Base-by-base conservation (phyloP, 2,329 filamentous ascomycete genomes). In the Aspergillus fructus region DNA sequence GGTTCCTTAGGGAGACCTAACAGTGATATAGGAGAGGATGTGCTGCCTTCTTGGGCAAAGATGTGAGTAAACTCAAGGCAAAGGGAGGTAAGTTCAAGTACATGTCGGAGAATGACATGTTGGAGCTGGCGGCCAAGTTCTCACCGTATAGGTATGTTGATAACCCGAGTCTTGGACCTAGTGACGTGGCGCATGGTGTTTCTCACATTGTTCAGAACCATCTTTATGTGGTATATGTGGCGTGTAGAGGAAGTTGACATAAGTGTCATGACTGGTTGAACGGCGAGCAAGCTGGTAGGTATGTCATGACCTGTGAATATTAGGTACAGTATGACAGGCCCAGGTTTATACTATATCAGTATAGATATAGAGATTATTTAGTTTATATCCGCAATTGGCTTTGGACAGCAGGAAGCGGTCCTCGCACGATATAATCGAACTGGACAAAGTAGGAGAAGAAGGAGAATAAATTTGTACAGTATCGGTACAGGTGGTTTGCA, bases 191-290 rank as follows among this genome's bases (percentile, higher is more conserved):
- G 21, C 17, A 30, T 5, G 34, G 4, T n/a, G 9, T n/a, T 62
- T 55, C 64, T 71, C 45, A 70, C 60, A 45, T 46, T 4, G 2
- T 33, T 9, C 55, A 88, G 93, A 69, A 94, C 89, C 66, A 72
- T 97, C 43, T 96, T 96, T 69, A 97, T 97, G 93, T 97, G 93
- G 93, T 96, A 96, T 72, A 96, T 96, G 90, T 97, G 93, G 93
- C 81, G 89, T 58, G 86, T 93, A 11, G 89, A 89, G 70, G 86
- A 91, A 69, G 91, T 91, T 4, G 89, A 96, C 73, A 76, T 93
- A 21, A 76, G 77, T 24, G 81, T 82, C 43, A 68, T 85, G 62
- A 66, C 64, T 55, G 37, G 41, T 11, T 62, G 34, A 37, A 48
- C 40, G n/a, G 30, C 30, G 17, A 40, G 19, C 40, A n/a, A 43